Percentiles rank a stretch among this genome's conserved stretches.
Evolutionary conservation across 331 rosid genomes (phyloP).

Genomic region (Stylosanthes scabra): DNA sequence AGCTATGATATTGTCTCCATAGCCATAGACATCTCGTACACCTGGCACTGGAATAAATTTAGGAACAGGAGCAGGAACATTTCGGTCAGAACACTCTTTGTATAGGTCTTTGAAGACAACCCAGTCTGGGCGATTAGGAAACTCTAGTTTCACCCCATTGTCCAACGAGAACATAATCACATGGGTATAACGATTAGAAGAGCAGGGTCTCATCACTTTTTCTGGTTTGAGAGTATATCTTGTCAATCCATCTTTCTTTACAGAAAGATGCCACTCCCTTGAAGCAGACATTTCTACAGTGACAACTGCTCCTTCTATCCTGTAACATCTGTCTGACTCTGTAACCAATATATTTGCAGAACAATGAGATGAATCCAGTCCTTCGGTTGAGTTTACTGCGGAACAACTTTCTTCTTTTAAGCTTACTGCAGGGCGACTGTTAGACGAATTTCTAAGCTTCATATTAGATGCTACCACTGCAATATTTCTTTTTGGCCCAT

Average conservation of each 20-base stretch:
- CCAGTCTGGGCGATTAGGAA: constrained; percentile 74
- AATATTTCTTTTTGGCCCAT: constrained; percentile 45
- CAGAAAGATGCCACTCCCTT: constrained; percentile 70
- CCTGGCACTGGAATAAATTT: constrained; percentile 88
- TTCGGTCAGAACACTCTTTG: constrained; percentile 75
- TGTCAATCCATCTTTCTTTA: constrained; percentile 69
- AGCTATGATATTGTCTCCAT: constrained; percentile 46
- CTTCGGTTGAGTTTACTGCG: constrained; percentile 18
- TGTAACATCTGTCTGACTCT: constrained; percentile 65
- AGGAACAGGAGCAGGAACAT: constrained; percentile 45
- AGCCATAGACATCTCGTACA: constrained; percentile 64
- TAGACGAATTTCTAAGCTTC: constrained; percentile 49
- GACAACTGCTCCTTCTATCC: constrained; percentile 60
- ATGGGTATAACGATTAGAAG: constrained; percentile 67
- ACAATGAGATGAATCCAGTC: constrained; percentile 57
- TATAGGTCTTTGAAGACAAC: constrained; percentile 74
- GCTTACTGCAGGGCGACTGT: constrained; percentile 34
- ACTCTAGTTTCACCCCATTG: constrained; percentile 83
- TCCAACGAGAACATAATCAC: constrained; percentile 57
- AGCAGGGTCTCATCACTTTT: constrained; percentile 63
- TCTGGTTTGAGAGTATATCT: constrained; percentile 70
- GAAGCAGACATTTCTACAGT: constrained; percentile 62
- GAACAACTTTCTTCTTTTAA: constrained; percentile 47
- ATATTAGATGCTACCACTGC: constrained; percentile 44
- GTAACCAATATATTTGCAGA: constrained; percentile 64